A percentile compares a stretch with the other conserved stretches of the same genome.
Evolutionary conservation across 768 basidiomycete genomes (phyloP).

Genomic region (Termitomyces sp.): DNA sequence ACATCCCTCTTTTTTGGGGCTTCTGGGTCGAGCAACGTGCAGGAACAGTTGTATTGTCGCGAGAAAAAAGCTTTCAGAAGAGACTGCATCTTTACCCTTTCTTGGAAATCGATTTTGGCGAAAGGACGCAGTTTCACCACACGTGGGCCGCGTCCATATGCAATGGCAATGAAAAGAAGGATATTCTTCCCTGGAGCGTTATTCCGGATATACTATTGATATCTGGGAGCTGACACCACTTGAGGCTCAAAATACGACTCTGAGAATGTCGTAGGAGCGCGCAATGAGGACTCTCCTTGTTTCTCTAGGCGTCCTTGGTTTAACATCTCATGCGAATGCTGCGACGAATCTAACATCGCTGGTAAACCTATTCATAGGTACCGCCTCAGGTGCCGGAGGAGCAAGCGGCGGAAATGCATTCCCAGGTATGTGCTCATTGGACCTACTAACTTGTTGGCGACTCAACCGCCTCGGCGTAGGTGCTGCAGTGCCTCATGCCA

Average conservation of each 20-base stretch:
- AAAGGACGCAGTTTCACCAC: neutral
- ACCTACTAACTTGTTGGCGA: neutral
- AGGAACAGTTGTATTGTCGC: neutral
- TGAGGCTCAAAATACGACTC: neutral
- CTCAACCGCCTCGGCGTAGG: conserved; percentile 14
- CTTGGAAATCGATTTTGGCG: neutral
- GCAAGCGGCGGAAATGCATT: conserved; percentile 45
- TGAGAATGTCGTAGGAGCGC: neutral
- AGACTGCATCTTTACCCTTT: neutral
- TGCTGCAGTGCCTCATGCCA: conserved; percentile 43
- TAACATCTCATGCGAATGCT: neutral
- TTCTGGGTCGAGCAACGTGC: neutral
- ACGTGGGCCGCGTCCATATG: conserved; percentile 3
- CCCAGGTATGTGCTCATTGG: conserved; percentile 26
- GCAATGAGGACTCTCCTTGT: neutral
- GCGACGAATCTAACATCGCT: conserved; percentile 34
- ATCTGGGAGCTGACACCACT: neutral
- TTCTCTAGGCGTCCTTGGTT: neutral
- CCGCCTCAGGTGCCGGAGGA: conserved; percentile 37
- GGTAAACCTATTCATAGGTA: conserved; percentile 48
- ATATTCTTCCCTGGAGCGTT: neutral
- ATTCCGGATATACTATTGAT: neutral
- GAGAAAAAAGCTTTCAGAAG: neutral
- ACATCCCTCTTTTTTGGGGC: neutral
- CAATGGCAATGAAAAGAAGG: neutral